These are phyloP conservation scores for Aspergillus panamensis DNA, from an alignment of 495 filamentous ascomycete genomes.

Conservation along the genomic window DNA sequence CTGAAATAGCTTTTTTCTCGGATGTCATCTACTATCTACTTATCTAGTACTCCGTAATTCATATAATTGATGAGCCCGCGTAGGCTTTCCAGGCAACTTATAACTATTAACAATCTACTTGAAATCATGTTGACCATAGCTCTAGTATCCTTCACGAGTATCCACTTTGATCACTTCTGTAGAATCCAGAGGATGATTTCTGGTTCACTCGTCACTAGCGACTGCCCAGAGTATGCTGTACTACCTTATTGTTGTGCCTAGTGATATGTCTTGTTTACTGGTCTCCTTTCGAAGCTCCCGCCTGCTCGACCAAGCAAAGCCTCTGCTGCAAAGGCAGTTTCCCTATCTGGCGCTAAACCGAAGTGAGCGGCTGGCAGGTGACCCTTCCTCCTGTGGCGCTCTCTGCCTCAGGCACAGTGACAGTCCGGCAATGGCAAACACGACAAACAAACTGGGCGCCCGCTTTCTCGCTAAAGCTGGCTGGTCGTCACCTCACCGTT, in stretches of 20 bases:
- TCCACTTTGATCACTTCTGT: not conserved
- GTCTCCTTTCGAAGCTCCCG: too few relatives aligned
- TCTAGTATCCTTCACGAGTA: not conserved
- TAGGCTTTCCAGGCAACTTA: too few relatives aligned
- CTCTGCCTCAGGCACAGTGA: slow-evolving; percentile 17
- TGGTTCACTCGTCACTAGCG: not conserved
- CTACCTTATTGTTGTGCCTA: too few relatives aligned
- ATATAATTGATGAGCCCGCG: not conserved
- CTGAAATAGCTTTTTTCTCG: too few relatives aligned
- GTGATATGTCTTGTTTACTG: too few relatives aligned
- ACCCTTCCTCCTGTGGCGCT: not conserved
- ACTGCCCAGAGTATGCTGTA: too few relatives aligned
- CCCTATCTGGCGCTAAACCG: not conserved
- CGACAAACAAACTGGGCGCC: slow-evolving; percentile 22
- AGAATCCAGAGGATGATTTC: not conserved
- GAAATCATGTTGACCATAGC: not conserved
- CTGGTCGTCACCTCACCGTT: slow-evolving; percentile 31
- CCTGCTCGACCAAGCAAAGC: too few relatives aligned
- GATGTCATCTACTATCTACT: too few relatives aligned
- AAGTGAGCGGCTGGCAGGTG: not conserved
- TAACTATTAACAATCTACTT: too few relatives aligned
- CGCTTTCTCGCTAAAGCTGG: slow-evolving; percentile 28
- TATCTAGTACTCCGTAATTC: too few relatives aligned
- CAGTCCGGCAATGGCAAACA: slow-evolving; percentile 16
- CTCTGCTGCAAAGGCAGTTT: not conserved